A percentile compares a stretch with the other conserved stretches of the same genome.
phyloP scores from a whole-genome alignment of 352 stramenopile genomes.

The Pythium aquatile region DNA sequence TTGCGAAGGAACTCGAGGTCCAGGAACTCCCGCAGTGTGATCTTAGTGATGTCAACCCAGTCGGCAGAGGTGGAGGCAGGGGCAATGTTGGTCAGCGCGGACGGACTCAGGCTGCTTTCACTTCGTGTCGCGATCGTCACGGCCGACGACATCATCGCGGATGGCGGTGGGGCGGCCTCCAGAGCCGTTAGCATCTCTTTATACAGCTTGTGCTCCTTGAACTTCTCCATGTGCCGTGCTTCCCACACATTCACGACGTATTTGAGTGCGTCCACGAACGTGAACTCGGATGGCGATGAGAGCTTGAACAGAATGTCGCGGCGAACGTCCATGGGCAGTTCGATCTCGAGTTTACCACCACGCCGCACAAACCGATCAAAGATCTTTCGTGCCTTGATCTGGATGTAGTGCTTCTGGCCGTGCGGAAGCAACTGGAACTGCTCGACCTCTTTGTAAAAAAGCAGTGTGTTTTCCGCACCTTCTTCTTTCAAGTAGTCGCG shows the following conservation, averaged over 20 bases:
- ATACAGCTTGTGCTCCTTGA: slow-evolving; percentile 37
- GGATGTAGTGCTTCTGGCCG: slow-evolving; percentile 69
- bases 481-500: slow-evolving; percentile 56
- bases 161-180: background rate
- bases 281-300: slow-evolving; percentile 50
- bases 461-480: slow-evolving; percentile 46
- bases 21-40: slow-evolving; percentile 61
- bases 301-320: slow-evolving; percentile 70
- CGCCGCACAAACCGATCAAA: slow-evolving; percentile 72
- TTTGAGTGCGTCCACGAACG: slow-evolving; percentile 57
- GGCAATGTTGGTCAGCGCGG: background rate
- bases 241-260: slow-evolving; percentile 61
- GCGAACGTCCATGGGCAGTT: slow-evolving; percentile 56
- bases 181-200: slow-evolving; percentile 40
- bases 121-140: background rate
- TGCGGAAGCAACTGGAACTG: slow-evolving; percentile 71
- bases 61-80: slow-evolving; percentile 17
- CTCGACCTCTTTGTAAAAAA: slow-evolving; percentile 75
- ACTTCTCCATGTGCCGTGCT: slow-evolving; percentile 41
- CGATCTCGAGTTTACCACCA: slow-evolving; percentile 58
- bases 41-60: slow-evolving; percentile 43
- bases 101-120: slow-evolving; percentile 2
- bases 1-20: slow-evolving; percentile 54
- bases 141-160: slow-evolving; percentile 4
- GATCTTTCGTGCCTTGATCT: slow-evolving; percentile 63